phyloP scores from a whole-genome alignment of 306 rosid genomes.

The Inga laurina region DNA sequence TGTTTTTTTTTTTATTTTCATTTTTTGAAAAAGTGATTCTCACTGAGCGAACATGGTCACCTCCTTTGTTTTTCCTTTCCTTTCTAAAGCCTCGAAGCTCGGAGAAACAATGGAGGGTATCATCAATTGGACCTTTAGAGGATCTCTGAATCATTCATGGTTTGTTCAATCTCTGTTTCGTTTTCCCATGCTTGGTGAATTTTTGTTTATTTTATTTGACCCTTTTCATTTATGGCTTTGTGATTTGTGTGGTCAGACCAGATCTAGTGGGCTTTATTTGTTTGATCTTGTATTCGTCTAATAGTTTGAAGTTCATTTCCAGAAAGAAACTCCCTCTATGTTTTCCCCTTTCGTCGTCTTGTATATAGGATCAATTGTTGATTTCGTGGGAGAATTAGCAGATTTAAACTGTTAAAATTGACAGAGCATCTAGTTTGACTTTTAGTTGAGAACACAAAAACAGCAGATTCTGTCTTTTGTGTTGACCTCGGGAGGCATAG shows the following conservation, averaged over 20 bases:
- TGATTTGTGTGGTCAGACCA: neutral
- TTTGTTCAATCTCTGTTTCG: conserved; percentile 24
- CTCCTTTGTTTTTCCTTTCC: neutral
- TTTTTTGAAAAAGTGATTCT: neutral
- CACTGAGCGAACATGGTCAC: neutral
- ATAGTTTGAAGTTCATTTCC: neutral
- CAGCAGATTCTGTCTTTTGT: neutral
- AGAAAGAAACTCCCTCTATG: neutral
- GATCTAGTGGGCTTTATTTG: neutral
- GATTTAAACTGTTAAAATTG: neutral
- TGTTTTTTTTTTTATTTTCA: neutral
- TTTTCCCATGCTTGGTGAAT: neutral
- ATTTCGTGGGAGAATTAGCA: neutral
- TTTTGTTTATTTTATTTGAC: neutral
- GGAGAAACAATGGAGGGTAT: conserved; percentile 10
- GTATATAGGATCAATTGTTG: neutral
- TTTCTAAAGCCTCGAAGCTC: neutral
- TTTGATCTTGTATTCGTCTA: neutral
- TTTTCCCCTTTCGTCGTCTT: neutral
- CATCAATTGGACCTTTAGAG: neutral
- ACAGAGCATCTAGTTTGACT: neutral
- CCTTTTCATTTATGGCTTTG: neutral
- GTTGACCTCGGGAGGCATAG: neutral
- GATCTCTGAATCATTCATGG: conserved; percentile 28
- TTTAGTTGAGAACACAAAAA: neutral